phyloP scores from a whole-genome alignment of 1,139 yeast species.

The Debaryomyces robertsiae region DNA sequence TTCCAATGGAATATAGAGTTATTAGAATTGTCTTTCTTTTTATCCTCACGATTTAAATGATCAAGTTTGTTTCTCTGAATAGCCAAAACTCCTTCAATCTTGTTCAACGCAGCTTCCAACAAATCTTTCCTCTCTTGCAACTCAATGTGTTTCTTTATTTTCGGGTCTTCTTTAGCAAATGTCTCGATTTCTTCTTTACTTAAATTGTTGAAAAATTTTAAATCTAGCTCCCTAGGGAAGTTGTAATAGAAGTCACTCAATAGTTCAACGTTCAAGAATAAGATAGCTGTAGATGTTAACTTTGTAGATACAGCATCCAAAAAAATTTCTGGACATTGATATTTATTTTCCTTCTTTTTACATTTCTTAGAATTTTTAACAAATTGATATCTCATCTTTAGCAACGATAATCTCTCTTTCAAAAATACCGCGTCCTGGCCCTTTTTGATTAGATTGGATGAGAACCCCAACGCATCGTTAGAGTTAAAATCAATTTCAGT shows the following conservation, averaged over 20 bases:
- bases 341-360: conserved; percentile 75
- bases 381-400: conserved; percentile 75
- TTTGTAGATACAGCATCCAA: conserved; percentile 92
- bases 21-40: conserved; percentile 10
- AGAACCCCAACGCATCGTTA: conserved; percentile 76
- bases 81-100: conserved; percentile 86
- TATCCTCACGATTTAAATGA: conserved; percentile 7
- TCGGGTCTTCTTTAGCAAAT: conserved; percentile 95
- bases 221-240: conserved; percentile 91
- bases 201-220: conserved; percentile 63
- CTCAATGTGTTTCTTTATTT: conserved; percentile 85
- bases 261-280: conserved; percentile 90
- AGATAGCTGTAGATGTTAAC: conserved; percentile 86
- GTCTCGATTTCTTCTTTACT: conserved; percentile 77
- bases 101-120: conserved; percentile 77
- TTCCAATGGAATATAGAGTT: conserved; percentile 17
- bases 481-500: conserved; percentile 46
- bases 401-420: conserved; percentile 69
- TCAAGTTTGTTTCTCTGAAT: conserved; percentile 51
- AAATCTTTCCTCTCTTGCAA: conserved; percentile 90
- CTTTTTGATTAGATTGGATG: conserved; percentile 64
- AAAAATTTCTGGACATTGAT: conserved; percentile 92
- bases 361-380: conserved; percentile 74
- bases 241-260: conserved; percentile 93
- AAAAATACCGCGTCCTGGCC: conserved; percentile 89